Evolutionary conservation across 805 yeast species (phyloP).

Genomic region (Candida michaelii): DNA sequence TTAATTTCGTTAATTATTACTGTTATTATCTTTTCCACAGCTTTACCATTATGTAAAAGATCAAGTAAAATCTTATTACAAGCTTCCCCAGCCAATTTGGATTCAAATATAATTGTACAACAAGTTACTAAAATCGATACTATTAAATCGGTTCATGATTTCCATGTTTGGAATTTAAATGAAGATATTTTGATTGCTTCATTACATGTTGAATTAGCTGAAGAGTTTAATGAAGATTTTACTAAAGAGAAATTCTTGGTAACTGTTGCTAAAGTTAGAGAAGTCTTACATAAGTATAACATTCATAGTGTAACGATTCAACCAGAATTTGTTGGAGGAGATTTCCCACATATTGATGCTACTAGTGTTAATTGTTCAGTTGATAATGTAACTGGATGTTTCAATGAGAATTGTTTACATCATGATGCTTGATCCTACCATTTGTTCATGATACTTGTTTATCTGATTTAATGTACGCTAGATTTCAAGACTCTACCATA

Average conservation of each 20-base stretch:
- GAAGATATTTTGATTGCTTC: conserved; percentile 87
- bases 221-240: conserved; percentile 40
- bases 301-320: conserved; percentile 94
- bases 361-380: conserved; percentile 27
- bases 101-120: conserved; percentile 69
- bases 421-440: neutral
- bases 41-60: conserved; percentile 83
- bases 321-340: conserved; percentile 70
- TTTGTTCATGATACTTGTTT: too few species aligned
- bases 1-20: conserved; percentile 82
- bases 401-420: conserved; percentile 24
- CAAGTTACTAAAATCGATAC: conserved; percentile 69
- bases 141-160: conserved; percentile 85
- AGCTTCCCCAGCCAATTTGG: conserved; percentile 85
- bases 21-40: conserved; percentile 83
- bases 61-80: conserved; percentile 87
- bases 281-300: conserved; percentile 77
- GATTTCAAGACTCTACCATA: too few species aligned
- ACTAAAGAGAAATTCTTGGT: conserved; percentile 48
- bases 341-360: conserved; percentile 17
- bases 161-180: conserved; percentile 94
- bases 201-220: conserved; percentile 71
- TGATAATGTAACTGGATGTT: conserved; percentile 33
- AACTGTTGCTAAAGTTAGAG: conserved; percentile 75
- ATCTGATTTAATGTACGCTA: too few species aligned